Percentiles rank a stretch among this genome's conserved stretches.
These are phyloP conservation scores for Helichrysum umbraculigerum DNA, from an alignment of 129 eudicot genomes.

Conservation along the genomic window DNA sequence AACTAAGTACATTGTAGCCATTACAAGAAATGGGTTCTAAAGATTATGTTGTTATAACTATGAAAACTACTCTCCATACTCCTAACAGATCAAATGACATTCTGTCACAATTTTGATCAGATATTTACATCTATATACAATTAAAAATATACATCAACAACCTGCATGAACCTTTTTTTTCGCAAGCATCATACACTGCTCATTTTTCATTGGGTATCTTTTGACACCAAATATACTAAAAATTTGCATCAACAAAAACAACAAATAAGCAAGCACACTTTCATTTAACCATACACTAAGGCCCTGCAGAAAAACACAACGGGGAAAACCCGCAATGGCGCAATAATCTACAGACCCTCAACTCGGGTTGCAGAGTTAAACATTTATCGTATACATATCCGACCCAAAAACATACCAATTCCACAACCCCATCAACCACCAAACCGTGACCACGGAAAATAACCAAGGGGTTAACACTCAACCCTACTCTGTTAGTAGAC, in stretches of 20 bases:
- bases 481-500: conserved; percentile 41
- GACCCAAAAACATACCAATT: conserved; percentile 22
- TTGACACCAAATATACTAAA: neutral
- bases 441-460: conserved; percentile 20
- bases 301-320: neutral
- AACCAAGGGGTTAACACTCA: conserved; percentile 14
- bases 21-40: too few species aligned
- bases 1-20: too few species aligned
- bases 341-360: conserved; percentile 42
- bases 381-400: conserved; percentile 28
- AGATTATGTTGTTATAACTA: too few species aligned
- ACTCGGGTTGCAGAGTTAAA: conserved; percentile 33
- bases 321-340: neutral
- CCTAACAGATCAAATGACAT: too few species aligned
- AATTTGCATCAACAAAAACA: neutral
- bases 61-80: too few species aligned
- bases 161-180: too few species aligned
- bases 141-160: too few species aligned
- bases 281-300: neutral
- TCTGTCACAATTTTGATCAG: too few species aligned
- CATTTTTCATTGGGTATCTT: too few species aligned
- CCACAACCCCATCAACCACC: conserved; percentile 39
- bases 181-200: too few species aligned
- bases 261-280: neutral
- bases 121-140: too few species aligned